Evolutionary conservation across 352 stramenopile genomes (phyloP), one percentile per base, ranked within the genome.

Genomic region (Globisporangium parvum): DNA sequence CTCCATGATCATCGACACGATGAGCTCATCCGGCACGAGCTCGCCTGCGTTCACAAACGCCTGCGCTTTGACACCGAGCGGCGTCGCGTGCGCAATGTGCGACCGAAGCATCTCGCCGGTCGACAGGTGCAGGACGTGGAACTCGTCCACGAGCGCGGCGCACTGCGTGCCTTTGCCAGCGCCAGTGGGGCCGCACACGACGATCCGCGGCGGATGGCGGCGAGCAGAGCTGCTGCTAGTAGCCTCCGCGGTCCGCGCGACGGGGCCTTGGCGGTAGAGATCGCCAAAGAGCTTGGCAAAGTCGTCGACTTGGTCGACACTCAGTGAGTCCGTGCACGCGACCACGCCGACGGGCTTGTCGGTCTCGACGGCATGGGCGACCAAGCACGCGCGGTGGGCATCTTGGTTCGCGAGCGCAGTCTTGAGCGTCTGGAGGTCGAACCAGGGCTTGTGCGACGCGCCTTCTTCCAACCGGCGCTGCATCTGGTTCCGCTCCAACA

Each of bases 141-240:
- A 97, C 55, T 90, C 75, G 21, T 87, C 65, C 3, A 81, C 82
- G 18, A 98, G 82, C 2, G 80, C 60, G 58, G 95, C 86, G 60
- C 95, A 98, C 60, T 99, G 96, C 1, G 94, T 99, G 31, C 93
- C 88, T 59, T 98, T 98, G n/a, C 96, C 95, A 14, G 79, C 79
- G 0, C 91, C 95, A 1, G 95, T 96, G 5, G 95, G 93, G 5
- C 96, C 96, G 10, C 88, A 80, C 6, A 98, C 74, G 17, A 98
- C 82, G 33, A 98, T 84, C 41, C 69, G 82, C 5, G 75, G 75
- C 2, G 80, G 75, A 52, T 51, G 58, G 15, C n/a, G 39, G 6
- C 41, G 35, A 0, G 20, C 37, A 12, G 42, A 18, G 24, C 60
- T 4, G 46, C 37, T 47, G 45, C 50, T 3, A 24, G 39, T 1